phyloP scores from a whole-genome alignment of 345 rosid genomes.

The Sisymbrium altissimum region DNA sequence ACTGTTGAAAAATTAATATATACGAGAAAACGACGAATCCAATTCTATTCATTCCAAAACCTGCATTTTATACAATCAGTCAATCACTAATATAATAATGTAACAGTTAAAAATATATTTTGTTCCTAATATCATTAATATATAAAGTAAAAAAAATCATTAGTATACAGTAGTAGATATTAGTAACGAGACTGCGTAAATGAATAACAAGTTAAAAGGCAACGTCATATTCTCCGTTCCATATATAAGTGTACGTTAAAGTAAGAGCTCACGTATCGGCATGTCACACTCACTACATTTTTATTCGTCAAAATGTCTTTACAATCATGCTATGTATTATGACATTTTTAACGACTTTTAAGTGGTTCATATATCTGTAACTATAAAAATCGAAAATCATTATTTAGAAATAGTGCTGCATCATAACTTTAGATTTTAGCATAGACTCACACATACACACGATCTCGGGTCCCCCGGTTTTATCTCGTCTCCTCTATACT shows the following conservation, averaged over 20 bases:
- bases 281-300: conserved; percentile 24
- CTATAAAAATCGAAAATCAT: not conserved
- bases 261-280: conserved; percentile 32
- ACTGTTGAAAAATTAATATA: not conserved
- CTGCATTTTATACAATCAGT: not conserved
- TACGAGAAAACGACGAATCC: not conserved
- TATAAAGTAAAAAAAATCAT: too few relatives aligned
- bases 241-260: conserved; percentile 27
- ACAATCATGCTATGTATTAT: conserved; percentile 22
- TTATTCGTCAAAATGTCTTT: conserved; percentile 22
- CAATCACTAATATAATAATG: not conserved
- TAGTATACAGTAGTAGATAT: not conserved
- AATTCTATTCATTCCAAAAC: conserved; percentile 3
- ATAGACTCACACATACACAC: conserved; percentile 27
- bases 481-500: conserved; percentile 22
- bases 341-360: conserved; percentile 15
- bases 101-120: not conserved
- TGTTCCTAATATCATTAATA: not conserved
- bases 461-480: conserved; percentile 32
- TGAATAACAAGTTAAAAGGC: conserved; percentile 14
- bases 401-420: not conserved
- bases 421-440: conserved; percentile 28
- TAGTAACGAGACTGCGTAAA: conserved; percentile 10
- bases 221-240: conserved; percentile 20
- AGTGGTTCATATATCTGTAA: not conserved